Conservation (phyloP, 2,329 filamentous ascomycete genomes). For the Hysterium pulicare region DNA sequence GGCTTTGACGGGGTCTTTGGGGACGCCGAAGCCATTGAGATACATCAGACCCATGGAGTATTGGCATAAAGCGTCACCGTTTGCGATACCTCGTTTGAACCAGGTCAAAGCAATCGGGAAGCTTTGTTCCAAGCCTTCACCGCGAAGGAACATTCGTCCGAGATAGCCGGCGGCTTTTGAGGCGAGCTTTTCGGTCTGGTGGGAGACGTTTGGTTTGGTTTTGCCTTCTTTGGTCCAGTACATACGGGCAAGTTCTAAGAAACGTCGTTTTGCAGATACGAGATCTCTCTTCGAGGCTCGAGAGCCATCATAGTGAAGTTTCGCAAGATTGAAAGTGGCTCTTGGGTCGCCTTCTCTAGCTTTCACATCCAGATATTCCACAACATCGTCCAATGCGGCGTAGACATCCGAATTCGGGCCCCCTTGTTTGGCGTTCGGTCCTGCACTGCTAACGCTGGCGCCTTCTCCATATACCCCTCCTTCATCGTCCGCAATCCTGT, state of each 20-base stretch:
- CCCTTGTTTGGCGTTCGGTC: conserved; percentile 72
- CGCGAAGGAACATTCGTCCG: conserved; percentile 83
- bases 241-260: conserved; percentile 71
- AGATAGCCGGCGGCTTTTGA: conserved; percentile 83
- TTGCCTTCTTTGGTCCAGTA: conserved; percentile 84
- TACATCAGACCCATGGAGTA: conserved; percentile 82
- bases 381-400: conserved; percentile 84
- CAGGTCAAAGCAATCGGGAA: conserved; percentile 73
- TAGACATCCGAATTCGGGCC: conserved; percentile 75
- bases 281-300: conserved; percentile 71
- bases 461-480: conserved; percentile 95
- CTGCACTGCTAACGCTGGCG: conserved; percentile 84
- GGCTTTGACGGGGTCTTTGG: conserved; percentile 67
- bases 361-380: conserved; percentile 90
- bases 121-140: conserved; percentile 78
- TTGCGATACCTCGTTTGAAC: conserved; percentile 75
- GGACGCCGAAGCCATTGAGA: conserved; percentile 71
- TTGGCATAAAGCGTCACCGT: conserved; percentile 78
- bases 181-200: conserved; percentile 72
- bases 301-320: conserved; percentile 85
- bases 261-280: conserved; percentile 72
- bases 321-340: conserved; percentile 79
- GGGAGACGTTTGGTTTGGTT: conserved; percentile 64
- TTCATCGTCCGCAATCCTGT: conserved; percentile 82
- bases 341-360: conserved; percentile 86